Conservation (phyloP, 495 filamentous ascomycete genomes). For the Penicillium manginii region DNA sequence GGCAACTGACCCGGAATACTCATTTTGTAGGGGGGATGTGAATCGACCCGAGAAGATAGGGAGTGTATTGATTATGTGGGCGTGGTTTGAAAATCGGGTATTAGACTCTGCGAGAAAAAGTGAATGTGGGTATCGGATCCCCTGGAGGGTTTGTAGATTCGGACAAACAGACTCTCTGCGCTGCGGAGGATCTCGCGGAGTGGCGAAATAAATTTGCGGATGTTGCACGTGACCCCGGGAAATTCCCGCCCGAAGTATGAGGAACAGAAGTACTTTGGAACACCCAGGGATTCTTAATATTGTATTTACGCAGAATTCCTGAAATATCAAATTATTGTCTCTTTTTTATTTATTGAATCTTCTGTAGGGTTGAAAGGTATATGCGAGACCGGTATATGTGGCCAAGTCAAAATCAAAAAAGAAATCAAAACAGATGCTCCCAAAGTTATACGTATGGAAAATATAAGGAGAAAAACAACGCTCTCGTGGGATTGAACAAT, state of each 20-base stretch:
- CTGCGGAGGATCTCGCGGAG: constrained; percentile 41
- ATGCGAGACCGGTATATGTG: constrained; percentile 1
- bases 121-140: constrained; percentile 6
- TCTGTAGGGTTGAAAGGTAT: background rate
- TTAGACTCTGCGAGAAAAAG: constrained; percentile 4
- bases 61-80: background rate
- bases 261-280: too few species aligned
- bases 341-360: background rate
- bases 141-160: constrained; percentile 13
- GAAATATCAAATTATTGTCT: background rate
- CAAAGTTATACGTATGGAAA: constrained; percentile 17
- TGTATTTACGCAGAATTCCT: background rate
- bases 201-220: constrained; percentile 41
- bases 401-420: constrained; percentile 1
- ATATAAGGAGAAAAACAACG: constrained; percentile 31
- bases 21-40: constrained; percentile 34
- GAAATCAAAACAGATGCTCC: constrained; percentile 12
- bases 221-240: constrained; percentile 28
- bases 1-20: constrained; percentile 48
- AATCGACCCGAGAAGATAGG: background rate
- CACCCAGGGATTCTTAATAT: background rate
- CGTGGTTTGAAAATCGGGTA: background rate
- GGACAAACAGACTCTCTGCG: constrained; percentile 4
- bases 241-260: background rate
- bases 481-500: constrained; percentile 39